These are phyloP conservation scores for Anisodus acutangulus DNA, from an alignment of 257 asterid species.

Conservation along the genomic window DNA sequence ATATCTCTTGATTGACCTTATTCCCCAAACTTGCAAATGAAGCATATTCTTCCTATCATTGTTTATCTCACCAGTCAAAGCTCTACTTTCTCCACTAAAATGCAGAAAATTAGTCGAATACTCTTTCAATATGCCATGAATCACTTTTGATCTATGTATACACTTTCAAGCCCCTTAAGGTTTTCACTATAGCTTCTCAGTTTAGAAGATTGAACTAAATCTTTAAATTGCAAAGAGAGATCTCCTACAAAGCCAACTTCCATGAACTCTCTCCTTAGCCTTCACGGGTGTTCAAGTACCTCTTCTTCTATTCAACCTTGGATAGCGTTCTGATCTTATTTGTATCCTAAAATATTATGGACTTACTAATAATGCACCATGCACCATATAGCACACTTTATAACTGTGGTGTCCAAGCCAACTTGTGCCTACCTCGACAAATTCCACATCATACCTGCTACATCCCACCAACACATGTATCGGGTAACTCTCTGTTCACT, in stretches of 20 bases:
- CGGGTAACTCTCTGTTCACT: not conserved
- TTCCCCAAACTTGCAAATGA: slow-evolving; percentile 8
- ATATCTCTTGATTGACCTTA: not conserved
- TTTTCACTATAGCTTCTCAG: slow-evolving; percentile 12
- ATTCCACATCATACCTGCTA: not conserved
- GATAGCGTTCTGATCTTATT: not conserved
- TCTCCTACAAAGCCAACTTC: not conserved
- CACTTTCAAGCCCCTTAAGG: not conserved
- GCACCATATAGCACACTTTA: not conserved
- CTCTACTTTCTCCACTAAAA: slow-evolving; percentile 19
- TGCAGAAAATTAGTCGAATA: not conserved
- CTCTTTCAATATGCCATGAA: not conserved
- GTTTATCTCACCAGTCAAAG: slow-evolving; percentile 5
- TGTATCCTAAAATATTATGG: not conserved
- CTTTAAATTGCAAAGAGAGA: slow-evolving; percentile 17
- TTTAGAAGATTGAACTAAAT: slow-evolving; percentile 16
- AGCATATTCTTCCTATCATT: slow-evolving; percentile 16
- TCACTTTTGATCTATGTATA: not conserved
- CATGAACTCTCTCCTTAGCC: not conserved
- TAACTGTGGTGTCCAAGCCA: not conserved
- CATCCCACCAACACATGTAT: not conserved
- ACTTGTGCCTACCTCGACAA: not conserved
- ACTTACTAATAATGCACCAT: not conserved
- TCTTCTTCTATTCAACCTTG: not conserved
- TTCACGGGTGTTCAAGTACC: slow-evolving; percentile 10